Percentiles rank a stretch among this genome's conserved stretches.
These are phyloP conservation scores for Eucalyptus regnans DNA, from an alignment of 345 rosid species.

Conservation along the genomic window DNA sequence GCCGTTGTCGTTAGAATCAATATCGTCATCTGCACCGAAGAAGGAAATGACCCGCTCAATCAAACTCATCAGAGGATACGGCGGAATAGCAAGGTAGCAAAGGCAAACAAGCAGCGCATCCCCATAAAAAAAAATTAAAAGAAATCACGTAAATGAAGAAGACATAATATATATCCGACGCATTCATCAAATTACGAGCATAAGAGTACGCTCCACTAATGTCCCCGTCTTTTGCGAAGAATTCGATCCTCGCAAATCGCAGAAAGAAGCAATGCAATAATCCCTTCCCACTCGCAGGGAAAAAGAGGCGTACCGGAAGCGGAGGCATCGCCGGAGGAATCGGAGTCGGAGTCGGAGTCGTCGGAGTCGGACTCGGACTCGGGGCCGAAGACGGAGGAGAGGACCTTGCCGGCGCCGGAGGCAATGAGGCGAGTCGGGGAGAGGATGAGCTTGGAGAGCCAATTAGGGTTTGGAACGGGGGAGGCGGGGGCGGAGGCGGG, in stretches of 20 bases:
- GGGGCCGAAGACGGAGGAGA: slow-evolving; percentile 53
- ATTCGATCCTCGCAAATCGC: neutral
- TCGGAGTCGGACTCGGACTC: slow-evolving; percentile 35
- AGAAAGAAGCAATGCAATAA: neutral
- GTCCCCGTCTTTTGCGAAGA: neutral
- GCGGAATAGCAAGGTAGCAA: neutral
- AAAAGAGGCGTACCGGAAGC: slow-evolving; percentile 4
- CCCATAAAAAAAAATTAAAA: neutral
- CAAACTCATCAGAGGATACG: neutral
- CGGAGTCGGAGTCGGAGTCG: slow-evolving; percentile 34
- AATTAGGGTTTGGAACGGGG: slow-evolving; percentile 52
- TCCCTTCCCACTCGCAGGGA: neutral
- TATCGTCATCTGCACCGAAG: slow-evolving; percentile 33
- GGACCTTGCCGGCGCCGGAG: slow-evolving; percentile 60
- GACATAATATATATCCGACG: neutral
- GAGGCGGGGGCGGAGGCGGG: slow-evolving; percentile 9
- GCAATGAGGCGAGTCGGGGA: slow-evolving; percentile 75
- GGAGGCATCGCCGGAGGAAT: slow-evolving; percentile 38
- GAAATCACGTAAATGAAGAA: neutral
- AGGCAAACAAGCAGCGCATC: neutral
- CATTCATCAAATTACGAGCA: neutral
- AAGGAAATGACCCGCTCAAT: neutral
- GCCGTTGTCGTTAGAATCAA: slow-evolving; percentile 18
- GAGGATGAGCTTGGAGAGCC: slow-evolving; percentile 67
- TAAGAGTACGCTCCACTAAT: neutral